Percentiles rank a stretch among this genome's conserved stretches.
Evolutionary conservation across 768 basidiomycete genomes (phyloP).

Genomic region (Leucosporidium yakuticum): DNA sequence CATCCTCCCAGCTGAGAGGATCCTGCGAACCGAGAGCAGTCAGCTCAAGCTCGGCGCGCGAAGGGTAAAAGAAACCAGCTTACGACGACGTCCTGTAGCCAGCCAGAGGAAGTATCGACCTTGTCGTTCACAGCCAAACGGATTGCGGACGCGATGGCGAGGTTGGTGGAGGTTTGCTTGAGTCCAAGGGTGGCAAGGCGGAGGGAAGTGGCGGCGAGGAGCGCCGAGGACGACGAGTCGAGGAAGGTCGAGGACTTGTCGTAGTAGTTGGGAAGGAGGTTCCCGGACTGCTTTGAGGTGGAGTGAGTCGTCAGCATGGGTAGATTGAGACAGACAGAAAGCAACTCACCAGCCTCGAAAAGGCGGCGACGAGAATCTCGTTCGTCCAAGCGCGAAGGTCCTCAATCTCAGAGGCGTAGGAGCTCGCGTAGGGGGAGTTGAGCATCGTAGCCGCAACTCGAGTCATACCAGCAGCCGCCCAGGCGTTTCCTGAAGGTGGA

Average conservation of each 20-base stretch:
- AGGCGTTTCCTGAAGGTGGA: constrained; percentile 64
- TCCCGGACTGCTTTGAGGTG: constrained; percentile 14
- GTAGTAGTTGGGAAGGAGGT: constrained; percentile 64
- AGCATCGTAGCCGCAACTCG: constrained; percentile 71
- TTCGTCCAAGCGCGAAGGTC: constrained; percentile 39
- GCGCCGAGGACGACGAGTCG: constrained; percentile 66
- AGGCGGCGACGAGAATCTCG: constrained; percentile 35
- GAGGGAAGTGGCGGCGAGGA: constrained; percentile 71
- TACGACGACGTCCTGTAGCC: constrained; percentile 29
- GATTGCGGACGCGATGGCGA: constrained; percentile 16
- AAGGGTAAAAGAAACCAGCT: neutral
- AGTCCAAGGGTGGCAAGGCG: constrained; percentile 54
- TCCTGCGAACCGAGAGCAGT: constrained; percentile 69
- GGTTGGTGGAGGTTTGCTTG: constrained; percentile 37
- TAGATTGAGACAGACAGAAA: neutral
- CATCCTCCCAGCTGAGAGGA: constrained; percentile 52
- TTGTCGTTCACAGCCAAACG: constrained; percentile 44
- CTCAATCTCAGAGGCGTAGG: constrained; percentile 33
- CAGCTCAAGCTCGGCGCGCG: constrained; percentile 36
- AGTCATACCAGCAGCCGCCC: constrained; percentile 83
- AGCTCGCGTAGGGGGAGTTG: constrained; percentile 51
- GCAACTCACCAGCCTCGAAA: constrained; percentile 16
- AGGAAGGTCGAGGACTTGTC: constrained; percentile 56
- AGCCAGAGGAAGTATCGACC: constrained; percentile 5
- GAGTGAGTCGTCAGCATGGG: neutral